Evolutionary conservation across 2,329 filamentous ascomycete species (phyloP), one percentile per base, ranked within the genome.

Genomic region (Fonsecaea pugnacius): DNA sequence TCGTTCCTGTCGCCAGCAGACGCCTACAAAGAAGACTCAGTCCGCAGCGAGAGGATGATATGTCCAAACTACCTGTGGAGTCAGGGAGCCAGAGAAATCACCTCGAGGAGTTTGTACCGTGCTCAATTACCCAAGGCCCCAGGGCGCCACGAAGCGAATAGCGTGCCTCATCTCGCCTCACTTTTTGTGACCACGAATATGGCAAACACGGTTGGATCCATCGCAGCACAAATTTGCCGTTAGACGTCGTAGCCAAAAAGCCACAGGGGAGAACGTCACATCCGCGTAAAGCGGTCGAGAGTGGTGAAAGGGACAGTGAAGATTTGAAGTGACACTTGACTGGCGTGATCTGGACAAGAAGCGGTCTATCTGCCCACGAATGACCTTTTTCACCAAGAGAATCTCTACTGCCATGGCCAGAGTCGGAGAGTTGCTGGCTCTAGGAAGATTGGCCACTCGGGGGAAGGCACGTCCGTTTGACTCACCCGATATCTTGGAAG

Each of bases 101-200:
- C 3, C 24, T 14, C 9, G 8, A 27, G 43, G 43, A 48, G 18
- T 10, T 7, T 9, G 43, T 10, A 3, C 24, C 43, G 5, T 46
- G n/a, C n/a, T 24, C 5, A 21, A 48, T 12, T 43, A 7, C 9
- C 8, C 9, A 38, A 24, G 43, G 9, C 21, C 21, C 18, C 40
- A 46, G 10, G 43, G 43, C 43, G 43, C 18, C 18, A 48, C 43
- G 21, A 48, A 48, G 43, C 43, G 43, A 27, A 48, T 48, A 18
- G 43, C 43, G 43, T 48, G 43, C 43, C 43, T 48, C 43, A 48
- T 48, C 43, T 48, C 43, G 43, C 43, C 43, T 48, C 43, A 48
- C 43, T 48, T 48, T 48, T 48, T 24, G 18, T 14, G 43, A 27
- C 24, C 18, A 48, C 43, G 4, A 48, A 27, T 27, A 14, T 48